These are phyloP conservation scores for Protea cynaroides DNA, from an alignment of 164 flowering plant genomes.

Conservation along the genomic window DNA sequence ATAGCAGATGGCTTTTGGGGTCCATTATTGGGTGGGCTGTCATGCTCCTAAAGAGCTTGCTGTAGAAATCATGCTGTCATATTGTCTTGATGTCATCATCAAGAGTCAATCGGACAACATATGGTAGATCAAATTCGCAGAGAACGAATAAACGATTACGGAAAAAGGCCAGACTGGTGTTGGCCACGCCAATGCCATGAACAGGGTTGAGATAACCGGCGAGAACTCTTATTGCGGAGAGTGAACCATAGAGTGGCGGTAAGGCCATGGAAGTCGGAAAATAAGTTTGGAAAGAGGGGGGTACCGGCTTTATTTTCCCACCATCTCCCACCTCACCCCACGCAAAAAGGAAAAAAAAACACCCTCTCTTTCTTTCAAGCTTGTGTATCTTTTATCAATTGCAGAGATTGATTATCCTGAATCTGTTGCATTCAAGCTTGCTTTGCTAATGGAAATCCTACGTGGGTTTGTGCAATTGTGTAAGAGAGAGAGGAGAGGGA, in stretches of 20 bases:
- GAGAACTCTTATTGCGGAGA: constrained; percentile 36
- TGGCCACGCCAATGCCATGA: constrained; percentile 63
- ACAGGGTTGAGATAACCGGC: constrained; percentile 47
- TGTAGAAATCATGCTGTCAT: too few relatives aligned
- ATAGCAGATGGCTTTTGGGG: too few relatives aligned
- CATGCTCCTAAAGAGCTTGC: constrained; percentile 48
- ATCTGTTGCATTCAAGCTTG: too few relatives aligned
- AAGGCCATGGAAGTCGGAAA: constrained; percentile 53
- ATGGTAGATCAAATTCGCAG: constrained; percentile 72
- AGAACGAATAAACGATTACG: constrained; percentile 48
- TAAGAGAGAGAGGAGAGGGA: too few relatives aligned
- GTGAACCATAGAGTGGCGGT: constrained; percentile 42
- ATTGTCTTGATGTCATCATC: too few relatives aligned
- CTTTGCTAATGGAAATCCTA: too few relatives aligned
- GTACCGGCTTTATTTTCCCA: constrained; percentile 44
- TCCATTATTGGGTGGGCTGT: constrained; percentile 84
- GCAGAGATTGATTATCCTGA: too few relatives aligned
- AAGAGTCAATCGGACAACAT: constrained; percentile 30
- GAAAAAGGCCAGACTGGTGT: constrained; percentile 62
- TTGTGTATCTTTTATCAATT: too few relatives aligned
- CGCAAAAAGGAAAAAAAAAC: too few relatives aligned
- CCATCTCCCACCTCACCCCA: too few relatives aligned
- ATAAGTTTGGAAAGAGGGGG: constrained; percentile 49
- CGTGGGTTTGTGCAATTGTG: too few relatives aligned
- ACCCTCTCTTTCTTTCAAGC: too few relatives aligned